phyloP scores from a whole-genome alignment of 169 alveolate species.

The Cryptosporidium bovis region DNA sequence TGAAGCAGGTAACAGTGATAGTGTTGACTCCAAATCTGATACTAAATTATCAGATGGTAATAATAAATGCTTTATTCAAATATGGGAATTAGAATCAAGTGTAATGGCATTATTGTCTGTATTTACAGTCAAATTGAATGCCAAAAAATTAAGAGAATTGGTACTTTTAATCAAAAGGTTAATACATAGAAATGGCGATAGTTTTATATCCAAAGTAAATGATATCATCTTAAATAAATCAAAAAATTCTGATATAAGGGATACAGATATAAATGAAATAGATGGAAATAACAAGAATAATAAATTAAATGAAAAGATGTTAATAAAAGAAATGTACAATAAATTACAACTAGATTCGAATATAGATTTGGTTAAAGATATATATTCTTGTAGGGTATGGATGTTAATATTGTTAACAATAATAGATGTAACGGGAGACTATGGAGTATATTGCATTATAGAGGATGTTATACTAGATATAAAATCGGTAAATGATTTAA shows the following conservation, averaged over 20 bases:
- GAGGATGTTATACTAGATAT: slow-evolving; percentile 53
- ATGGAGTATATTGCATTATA: slow-evolving; percentile 42
- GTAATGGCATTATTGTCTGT: slow-evolving; percentile 31
- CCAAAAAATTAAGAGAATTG: slow-evolving; percentile 28
- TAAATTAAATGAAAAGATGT: not conserved
- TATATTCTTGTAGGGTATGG: slow-evolving; percentile 57
- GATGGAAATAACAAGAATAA: not conserved
- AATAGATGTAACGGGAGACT: slow-evolving; percentile 28
- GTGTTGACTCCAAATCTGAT: no score
- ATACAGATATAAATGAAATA: not conserved
- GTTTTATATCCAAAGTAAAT: slow-evolving; percentile 25
- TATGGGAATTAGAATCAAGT: slow-evolving; percentile 57
- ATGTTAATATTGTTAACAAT: slow-evolving; percentile 24
- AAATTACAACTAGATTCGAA: not conserved
- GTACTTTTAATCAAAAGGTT: slow-evolving; percentile 15
- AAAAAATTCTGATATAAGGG: not conserved
- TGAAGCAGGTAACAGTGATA: not conserved
- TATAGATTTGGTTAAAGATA: slow-evolving; percentile 7
- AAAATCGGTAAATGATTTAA: slow-evolving; percentile 35
- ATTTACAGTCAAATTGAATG: slow-evolving; percentile 24
- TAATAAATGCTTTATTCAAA: not conserved
- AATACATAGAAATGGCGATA: slow-evolving; percentile 47
- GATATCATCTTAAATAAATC: not conserved
- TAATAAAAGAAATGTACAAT: slow-evolving; percentile 10
- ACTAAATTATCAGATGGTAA: not conserved